Conservation (phyloP, 345 rosid genomes). For the Gossypium turneri region DNA sequence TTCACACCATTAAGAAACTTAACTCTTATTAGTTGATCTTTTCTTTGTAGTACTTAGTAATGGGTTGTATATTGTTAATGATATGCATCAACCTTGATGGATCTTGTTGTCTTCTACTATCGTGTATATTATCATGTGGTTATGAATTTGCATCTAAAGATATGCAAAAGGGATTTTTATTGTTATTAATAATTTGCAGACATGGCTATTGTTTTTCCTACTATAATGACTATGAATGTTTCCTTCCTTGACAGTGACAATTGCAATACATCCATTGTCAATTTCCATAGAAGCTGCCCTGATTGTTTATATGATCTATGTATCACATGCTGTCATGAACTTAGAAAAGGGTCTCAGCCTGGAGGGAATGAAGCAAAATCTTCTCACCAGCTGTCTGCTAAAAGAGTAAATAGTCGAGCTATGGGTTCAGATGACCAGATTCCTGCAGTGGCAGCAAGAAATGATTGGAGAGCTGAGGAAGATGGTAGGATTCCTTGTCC, state of each 20-base stretch:
- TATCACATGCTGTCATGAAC: slow-evolving; percentile 48
- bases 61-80: slow-evolving; percentile 5
- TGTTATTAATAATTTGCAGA: neutral
- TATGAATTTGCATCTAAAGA: neutral
- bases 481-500: slow-evolving; percentile 64
- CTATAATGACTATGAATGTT: slow-evolving; percentile 8
- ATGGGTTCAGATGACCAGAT: slow-evolving; percentile 13
- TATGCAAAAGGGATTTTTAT: neutral
- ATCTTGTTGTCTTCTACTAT: slow-evolving; percentile 8
- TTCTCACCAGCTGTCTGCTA: slow-evolving; percentile 21
- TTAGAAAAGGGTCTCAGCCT: slow-evolving; percentile 30
- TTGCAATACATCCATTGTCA: slow-evolving; percentile 50
- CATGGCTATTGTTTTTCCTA: neutral
- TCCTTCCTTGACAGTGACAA: slow-evolving; percentile 42
- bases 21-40: neutral
- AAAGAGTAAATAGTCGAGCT: slow-evolving; percentile 21
- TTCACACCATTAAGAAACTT: neutral
- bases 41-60: neutral
- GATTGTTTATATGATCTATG: slow-evolving; percentile 55
- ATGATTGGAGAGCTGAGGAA: slow-evolving; percentile 39
- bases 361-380: slow-evolving; percentile 21
- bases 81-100: slow-evolving; percentile 4
- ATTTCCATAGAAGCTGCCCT: slow-evolving; percentile 47
- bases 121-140: neutral
- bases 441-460: slow-evolving; percentile 10